Base-by-base conservation (phyloP, 2,329 filamentous ascomycete genomes). In the Phialemoniopsis sp. region DNA sequence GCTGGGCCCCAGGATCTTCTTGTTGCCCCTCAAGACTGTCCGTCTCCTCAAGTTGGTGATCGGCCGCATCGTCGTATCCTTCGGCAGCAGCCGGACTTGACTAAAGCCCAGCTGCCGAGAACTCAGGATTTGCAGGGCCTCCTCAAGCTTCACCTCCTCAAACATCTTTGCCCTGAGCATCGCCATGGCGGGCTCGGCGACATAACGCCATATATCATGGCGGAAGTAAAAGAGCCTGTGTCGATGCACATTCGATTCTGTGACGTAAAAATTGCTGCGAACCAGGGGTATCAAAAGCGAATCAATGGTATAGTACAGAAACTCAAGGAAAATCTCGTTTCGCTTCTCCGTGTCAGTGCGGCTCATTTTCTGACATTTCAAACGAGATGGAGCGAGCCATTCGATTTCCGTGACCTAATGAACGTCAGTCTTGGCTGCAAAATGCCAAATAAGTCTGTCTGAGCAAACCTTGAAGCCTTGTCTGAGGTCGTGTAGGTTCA, bases 281-380 rank as follows among this genome's bases (percentile, higher is more conserved):
- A 97, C 76, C 8, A 98, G 72, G 9, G 93, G 91, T 51, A 97
- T 86, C 40, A 98, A 57, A 16, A 96, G 72, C 0, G 90, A 96
- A 60, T 98, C 93, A 53, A 98, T 93, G 4, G 95, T 49, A 57
- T 90, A 98, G 64, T 96, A 97, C 7, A 97, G 53, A 42, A 97
- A 82, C 58, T 98, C 93, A 38, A 81, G 64, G 36, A 96, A 78
- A 0, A 97, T 72, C 54, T 96, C 87, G 18, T 67, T 69, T 10
- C 90, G 82, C 60, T 96, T 97, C 7, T 67, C 64, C 21, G 77
- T 68, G 54, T 97, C 91, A 1, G 84, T 82, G 43, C 72, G 68
- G 43, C 85, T 85, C 36, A 85, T 67, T 39, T 83, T 90, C 9
- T 59, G 53, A 3, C 57, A 59, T 13, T 57, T 50, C 2, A 72